These are phyloP conservation scores for Fusarium scirpi DNA, from an alignment of 2,329 filamentous ascomycete genomes.

Conservation along the genomic window DNA sequence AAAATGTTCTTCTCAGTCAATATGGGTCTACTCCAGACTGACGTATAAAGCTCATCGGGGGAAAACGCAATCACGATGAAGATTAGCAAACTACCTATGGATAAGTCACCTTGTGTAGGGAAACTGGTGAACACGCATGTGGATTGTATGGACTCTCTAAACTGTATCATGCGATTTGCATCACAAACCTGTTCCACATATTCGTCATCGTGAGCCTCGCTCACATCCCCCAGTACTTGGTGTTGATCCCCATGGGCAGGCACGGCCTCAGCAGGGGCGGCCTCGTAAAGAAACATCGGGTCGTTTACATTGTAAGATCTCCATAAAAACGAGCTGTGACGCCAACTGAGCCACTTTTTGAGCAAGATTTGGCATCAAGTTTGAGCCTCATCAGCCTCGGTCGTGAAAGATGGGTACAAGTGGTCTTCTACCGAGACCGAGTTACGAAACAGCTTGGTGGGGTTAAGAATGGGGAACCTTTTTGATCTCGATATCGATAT, in stretches of 20 bases:
- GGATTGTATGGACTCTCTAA: neutral
- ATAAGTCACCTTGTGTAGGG: neutral
- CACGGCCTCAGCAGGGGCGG: neutral
- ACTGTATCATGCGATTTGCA: neutral
- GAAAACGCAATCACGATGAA: neutral
- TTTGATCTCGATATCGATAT: neutral
- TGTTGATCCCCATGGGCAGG: neutral
- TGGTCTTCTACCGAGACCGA: neutral
- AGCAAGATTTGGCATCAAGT: neutral
- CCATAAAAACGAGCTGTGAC: neutral
- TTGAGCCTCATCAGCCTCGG: neutral
- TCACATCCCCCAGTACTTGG: neutral
- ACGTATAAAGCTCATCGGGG: conserved; percentile 7
- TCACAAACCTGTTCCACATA: neutral
- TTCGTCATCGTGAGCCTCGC: conserved; percentile 2
- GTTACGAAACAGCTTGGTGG: neutral
- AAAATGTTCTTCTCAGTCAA: neutral
- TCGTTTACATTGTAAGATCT: neutral
- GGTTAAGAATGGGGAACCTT: neutral
- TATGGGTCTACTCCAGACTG: conserved; percentile 3
- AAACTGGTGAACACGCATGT: neutral
- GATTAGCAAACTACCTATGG: neutral
- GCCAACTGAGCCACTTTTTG: conserved; percentile 6
- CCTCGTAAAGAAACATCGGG: neutral
- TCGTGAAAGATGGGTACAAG: conserved; percentile 6